Conservation (phyloP, 805 yeast genomes). For the Saccharomyces jurei region DNA sequence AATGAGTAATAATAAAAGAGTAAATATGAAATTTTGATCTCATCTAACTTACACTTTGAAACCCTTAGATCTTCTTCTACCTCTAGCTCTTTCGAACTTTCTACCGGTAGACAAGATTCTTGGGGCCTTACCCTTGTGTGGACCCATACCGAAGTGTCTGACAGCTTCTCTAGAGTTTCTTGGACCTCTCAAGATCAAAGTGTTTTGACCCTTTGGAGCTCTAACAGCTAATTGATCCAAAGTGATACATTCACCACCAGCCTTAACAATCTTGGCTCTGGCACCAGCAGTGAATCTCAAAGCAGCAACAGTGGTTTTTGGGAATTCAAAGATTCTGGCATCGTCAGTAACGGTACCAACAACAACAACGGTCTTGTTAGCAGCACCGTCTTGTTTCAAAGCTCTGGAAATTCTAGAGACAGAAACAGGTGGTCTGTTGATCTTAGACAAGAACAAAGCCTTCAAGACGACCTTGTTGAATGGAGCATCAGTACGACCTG, state of each 20-base stretch:
- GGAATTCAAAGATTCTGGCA: slow-evolving; percentile 85
- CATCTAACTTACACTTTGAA: slow-evolving; percentile 85
- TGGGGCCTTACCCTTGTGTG: slow-evolving; percentile 99
- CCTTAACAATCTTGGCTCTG: slow-evolving; percentile 91
- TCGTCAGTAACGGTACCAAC: slow-evolving; percentile 99
- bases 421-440: slow-evolving; percentile 99
- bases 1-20: background rate
- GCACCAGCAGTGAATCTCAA: slow-evolving; percentile 99
- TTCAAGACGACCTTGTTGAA: slow-evolving; percentile 96
- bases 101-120: slow-evolving; percentile 95
- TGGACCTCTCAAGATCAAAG: slow-evolving; percentile 96
- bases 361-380: slow-evolving; percentile 89
- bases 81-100: slow-evolving; percentile 99
- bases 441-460: slow-evolving; percentile 93
- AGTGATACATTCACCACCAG: slow-evolving; percentile 99
- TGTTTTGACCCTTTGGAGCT: slow-evolving; percentile 99
- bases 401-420: slow-evolving; percentile 84
- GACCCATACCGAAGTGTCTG: slow-evolving; percentile 99
- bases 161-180: slow-evolving; percentile 98
- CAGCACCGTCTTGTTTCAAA: slow-evolving; percentile 73
- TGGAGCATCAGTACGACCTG: slow-evolving; percentile 97
- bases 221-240: slow-evolving; percentile 98
- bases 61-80: slow-evolving; percentile 98
- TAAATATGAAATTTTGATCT: slow-evolving; percentile 1
- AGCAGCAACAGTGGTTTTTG: slow-evolving; percentile 98